These are phyloP conservation scores for Cercophora newfieldiana DNA, from an alignment of 495 filamentous ascomycete genomes.

Conservation along the genomic window DNA sequence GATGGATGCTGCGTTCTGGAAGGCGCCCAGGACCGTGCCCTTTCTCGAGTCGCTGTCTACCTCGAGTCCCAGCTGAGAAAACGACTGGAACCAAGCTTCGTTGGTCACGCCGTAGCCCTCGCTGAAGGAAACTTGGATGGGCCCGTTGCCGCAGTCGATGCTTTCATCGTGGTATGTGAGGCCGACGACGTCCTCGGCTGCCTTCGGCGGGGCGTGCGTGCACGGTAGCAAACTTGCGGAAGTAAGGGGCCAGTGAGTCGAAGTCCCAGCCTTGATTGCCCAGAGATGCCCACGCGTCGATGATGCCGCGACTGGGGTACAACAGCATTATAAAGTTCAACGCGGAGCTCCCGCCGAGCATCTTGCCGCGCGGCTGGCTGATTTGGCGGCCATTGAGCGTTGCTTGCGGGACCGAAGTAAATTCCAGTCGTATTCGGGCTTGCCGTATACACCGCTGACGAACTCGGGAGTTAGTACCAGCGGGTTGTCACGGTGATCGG, in stretches of 20 bases:
- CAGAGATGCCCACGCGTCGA: slow-evolving; percentile 56
- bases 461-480: slow-evolving; percentile 49
- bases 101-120: slow-evolving; percentile 37
- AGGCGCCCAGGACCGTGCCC: slow-evolving; percentile 46
- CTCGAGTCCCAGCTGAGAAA: slow-evolving; percentile 33
- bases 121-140: slow-evolving; percentile 43
- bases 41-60: slow-evolving; percentile 40
- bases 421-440: slow-evolving; percentile 58
- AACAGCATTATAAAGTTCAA: slow-evolving; percentile 57
- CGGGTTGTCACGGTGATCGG: slow-evolving; percentile 48
- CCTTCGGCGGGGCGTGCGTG: slow-evolving; percentile 31
- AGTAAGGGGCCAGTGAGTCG: slow-evolving; percentile 50
- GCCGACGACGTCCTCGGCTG: slow-evolving; percentile 32
- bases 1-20: slow-evolving; percentile 46
- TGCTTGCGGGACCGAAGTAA: slow-evolving; percentile 45
- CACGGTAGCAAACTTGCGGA: slow-evolving; percentile 43
- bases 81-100: slow-evolving; percentile 41
- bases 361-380: slow-evolving; percentile 51
- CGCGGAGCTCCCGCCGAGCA: slow-evolving; percentile 57
- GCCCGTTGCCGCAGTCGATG: slow-evolving; percentile 36
- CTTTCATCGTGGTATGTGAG: slow-evolving; percentile 37
- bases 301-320: slow-evolving; percentile 41
- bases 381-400: slow-evolving; percentile 36
- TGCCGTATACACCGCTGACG: slow-evolving; percentile 45
- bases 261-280: slow-evolving; percentile 57